These are phyloP conservation scores for Asterochloris erici DNA, from an alignment of 139 green algal genomes.

Conservation along the genomic window DNA sequence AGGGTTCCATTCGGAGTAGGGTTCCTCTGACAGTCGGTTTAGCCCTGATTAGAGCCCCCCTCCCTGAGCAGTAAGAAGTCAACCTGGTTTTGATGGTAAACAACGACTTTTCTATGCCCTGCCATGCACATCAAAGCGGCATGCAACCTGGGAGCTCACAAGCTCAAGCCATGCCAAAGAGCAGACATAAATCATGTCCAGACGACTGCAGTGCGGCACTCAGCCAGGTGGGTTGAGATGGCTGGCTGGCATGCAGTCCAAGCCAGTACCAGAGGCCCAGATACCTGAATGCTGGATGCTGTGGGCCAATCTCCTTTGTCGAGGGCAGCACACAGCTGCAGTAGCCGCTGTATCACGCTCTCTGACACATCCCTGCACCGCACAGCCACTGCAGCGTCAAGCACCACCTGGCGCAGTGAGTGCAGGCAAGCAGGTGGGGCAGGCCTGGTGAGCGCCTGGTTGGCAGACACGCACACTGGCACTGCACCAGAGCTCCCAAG, in stretches of 20 bases:
- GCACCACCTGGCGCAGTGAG: not conserved
- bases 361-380: slow-evolving; percentile 54
- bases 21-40: not conserved
- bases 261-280: slow-evolving; percentile 60
- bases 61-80: not conserved
- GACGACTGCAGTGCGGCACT: too few relatives aligned
- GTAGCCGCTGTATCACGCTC: slow-evolving; percentile 72
- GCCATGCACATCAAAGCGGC: too few relatives aligned
- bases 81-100: not conserved
- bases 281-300: slow-evolving; percentile 75
- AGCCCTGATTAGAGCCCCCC: not conserved
- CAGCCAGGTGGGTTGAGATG: slow-evolving; percentile 88
- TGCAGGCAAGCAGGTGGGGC: not conserved
- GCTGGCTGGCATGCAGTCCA: slow-evolving; percentile 81
- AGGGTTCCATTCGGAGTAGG: not conserved
- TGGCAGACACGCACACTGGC: not conserved
- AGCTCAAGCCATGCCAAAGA: too few relatives aligned
- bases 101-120: not conserved
- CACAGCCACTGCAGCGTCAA: not conserved
- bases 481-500: not conserved
- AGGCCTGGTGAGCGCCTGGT: not conserved
- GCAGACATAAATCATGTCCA: too few relatives aligned
- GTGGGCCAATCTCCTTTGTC: slow-evolving; percentile 72
- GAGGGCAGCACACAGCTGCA: slow-evolving; percentile 79
- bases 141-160: too few relatives aligned